Percentiles rank a stretch among this genome's conserved stretches.
Evolutionary conservation across 225 moss, liverwort and hornwort species (phyloP).

Genomic region (Pseudoscleropodium purum): DNA sequence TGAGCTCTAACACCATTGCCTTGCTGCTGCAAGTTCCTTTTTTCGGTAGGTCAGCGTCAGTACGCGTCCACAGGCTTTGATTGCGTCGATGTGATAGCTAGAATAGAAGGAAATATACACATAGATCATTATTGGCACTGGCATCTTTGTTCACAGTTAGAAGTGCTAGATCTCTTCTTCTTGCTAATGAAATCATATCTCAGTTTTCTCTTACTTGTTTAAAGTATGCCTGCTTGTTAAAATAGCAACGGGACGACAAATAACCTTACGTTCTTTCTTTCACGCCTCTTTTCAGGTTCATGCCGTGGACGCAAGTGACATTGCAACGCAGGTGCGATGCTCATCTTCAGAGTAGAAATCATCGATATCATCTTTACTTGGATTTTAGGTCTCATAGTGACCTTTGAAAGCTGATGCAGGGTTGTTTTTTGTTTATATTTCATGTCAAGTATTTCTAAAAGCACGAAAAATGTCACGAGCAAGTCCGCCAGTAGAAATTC

Average conservation of each 20-base stretch:
- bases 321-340: slow-evolving; percentile 71
- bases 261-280: background rate
- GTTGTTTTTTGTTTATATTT: background rate
- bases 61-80: slow-evolving; percentile 27
- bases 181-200: background rate
- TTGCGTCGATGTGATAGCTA: slow-evolving; percentile 47
- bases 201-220: background rate
- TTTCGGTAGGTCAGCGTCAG: slow-evolving; percentile 17
- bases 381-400: background rate
- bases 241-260: background rate
- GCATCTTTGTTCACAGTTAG: background rate
- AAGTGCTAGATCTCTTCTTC: background rate
- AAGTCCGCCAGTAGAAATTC: background rate
- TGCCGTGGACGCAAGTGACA: slow-evolving; percentile 95
- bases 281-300: slow-evolving; percentile 44
- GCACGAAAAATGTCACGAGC: background rate
- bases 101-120: background rate
- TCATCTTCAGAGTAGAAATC: background rate
- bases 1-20: slow-evolving; percentile 19
- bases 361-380: background rate
- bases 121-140: background rate
- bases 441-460: background rate
- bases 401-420: background rate
- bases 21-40: slow-evolving; percentile 15
- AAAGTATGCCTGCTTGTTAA: background rate